Conservation (phyloP, 768 basidiomycete genomes). For the Kockovaella imperatae region DNA sequence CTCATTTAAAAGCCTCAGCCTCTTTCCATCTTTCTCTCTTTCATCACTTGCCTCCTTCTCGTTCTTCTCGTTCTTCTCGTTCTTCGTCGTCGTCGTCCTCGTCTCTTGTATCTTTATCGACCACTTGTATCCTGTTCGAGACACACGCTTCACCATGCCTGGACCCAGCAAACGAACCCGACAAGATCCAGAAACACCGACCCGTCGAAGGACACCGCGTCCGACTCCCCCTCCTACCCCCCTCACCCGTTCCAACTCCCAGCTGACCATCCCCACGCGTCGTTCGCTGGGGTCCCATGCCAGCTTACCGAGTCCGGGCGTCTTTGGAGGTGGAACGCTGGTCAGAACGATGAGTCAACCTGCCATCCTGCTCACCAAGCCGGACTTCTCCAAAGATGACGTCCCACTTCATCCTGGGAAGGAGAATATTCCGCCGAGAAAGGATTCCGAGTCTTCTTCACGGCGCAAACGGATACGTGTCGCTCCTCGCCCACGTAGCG, state of each 20-base stretch:
- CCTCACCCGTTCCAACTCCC: constrained; percentile 23
- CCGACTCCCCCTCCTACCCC: constrained; percentile 4
- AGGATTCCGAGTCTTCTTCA: constrained; percentile 27
- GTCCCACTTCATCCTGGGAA: constrained; percentile 26
- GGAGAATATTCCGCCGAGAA: constrained; percentile 38
- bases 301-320: not conserved
- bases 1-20: too few species aligned
- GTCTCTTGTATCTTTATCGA: too few species aligned
- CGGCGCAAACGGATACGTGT: too few species aligned
- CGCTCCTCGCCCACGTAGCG: too few species aligned
- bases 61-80: not conserved
- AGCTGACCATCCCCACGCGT: constrained; percentile 22
- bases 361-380: constrained; percentile 11
- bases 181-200: constrained; percentile 9
- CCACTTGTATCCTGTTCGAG: too few species aligned
- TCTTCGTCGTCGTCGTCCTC: not conserved
- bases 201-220: not conserved
- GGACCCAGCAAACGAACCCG: constrained; percentile 15
- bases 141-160: constrained; percentile 7
- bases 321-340: constrained; percentile 12
- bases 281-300: constrained; percentile 6
- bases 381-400: constrained; percentile 7
- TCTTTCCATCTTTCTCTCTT: not conserved
- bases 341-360: constrained; percentile 28
- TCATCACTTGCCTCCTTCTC: constrained; percentile 1